Evolutionary conservation across 1,284 basidiomycete genomes (phyloP).

Genomic region (Naganishia liquefaciens): DNA sequence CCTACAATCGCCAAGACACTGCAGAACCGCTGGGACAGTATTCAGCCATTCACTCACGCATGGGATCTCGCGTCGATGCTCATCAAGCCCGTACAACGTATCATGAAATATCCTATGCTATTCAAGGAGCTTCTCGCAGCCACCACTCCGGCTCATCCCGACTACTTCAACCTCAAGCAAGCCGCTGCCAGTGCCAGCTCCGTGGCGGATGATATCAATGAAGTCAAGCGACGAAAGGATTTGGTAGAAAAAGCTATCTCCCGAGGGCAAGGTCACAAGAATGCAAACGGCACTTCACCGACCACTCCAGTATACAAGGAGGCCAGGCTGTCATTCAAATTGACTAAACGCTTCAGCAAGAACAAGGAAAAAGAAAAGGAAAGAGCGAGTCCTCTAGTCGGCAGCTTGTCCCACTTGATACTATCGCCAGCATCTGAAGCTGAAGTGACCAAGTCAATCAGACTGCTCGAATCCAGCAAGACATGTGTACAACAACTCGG

Average conservation of each 20-base stretch:
- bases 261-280: slow-evolving; percentile 36
- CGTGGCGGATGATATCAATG: slow-evolving; percentile 82
- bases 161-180: slow-evolving; percentile 65
- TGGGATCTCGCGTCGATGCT: slow-evolving; percentile 92
- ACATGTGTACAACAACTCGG: slow-evolving; percentile 45
- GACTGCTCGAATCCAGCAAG: slow-evolving; percentile 44
- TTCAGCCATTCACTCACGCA: slow-evolving; percentile 75
- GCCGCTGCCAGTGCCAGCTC: slow-evolving; percentile 72
- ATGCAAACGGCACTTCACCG: slow-evolving; percentile 10
- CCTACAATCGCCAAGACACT: slow-evolving; percentile 62
- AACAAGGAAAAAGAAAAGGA: slow-evolving; percentile 38
- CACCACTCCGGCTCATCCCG: slow-evolving; percentile 73
- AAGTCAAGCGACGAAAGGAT: slow-evolving; percentile 78
- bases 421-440: slow-evolving; percentile 6
- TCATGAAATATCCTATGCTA: slow-evolving; percentile 87
- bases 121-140: slow-evolving; percentile 75
- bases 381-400: slow-evolving; percentile 22
- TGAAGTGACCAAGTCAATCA: slow-evolving; percentile 40
- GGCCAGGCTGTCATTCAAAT: slow-evolving; percentile 34
- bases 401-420: slow-evolving; percentile 23
- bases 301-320: slow-evolving; percentile 21
- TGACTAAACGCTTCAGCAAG: slow-evolving; percentile 50
- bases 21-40: slow-evolving; percentile 65
- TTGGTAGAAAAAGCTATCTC: slow-evolving; percentile 63
- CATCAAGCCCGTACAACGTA: slow-evolving; percentile 82